Conservation (phyloP, 768 basidiomycete species). For the Hydnomerulius pinastri region DNA sequence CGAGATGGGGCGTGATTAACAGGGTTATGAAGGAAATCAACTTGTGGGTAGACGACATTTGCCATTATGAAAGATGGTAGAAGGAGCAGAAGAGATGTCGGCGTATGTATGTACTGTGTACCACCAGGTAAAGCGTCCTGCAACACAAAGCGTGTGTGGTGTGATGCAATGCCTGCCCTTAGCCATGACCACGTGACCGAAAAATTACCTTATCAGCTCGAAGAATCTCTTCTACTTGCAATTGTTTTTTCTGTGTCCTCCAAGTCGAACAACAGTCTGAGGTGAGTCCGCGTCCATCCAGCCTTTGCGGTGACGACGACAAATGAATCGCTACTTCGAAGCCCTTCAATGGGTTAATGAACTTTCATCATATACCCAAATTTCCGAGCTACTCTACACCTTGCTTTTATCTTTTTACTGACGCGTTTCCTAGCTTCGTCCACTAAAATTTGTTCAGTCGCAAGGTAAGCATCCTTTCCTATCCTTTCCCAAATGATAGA, state of each 20-base stretch:
- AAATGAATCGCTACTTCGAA: slow-evolving; percentile 91
- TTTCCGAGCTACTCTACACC: slow-evolving; percentile 62
- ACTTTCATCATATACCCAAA: slow-evolving; percentile 82
- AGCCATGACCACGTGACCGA: slow-evolving; percentile 33
- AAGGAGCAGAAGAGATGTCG: slow-evolving; percentile 14
- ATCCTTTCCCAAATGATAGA: slow-evolving; percentile 50
- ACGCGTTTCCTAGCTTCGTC: background rate
- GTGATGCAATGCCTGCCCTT: slow-evolving; percentile 43
- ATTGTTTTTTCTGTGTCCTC: slow-evolving; percentile 16
- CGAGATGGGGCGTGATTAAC: slow-evolving; percentile 62
- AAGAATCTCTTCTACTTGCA: slow-evolving; percentile 13
- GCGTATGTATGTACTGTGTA: background rate
- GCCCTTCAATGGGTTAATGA: slow-evolving; percentile 62
- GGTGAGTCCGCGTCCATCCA: slow-evolving; percentile 34
- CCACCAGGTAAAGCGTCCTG: slow-evolving; percentile 11
- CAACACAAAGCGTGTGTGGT: too few relatives aligned
- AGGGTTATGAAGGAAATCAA: slow-evolving; percentile 62
- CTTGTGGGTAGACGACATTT: slow-evolving; percentile 66
- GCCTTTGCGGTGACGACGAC: slow-evolving; percentile 57
- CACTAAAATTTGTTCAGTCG: background rate
- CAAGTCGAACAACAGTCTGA: background rate
- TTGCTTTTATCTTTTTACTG: background rate
- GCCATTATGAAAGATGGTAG: slow-evolving; percentile 54
- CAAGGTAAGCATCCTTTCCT: slow-evolving; percentile 37
- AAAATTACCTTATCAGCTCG: slow-evolving; percentile 18